A percentile compares a stretch with the other conserved stretches of the same genome.
Evolutionary conservation across 2,329 filamentous ascomycete species (phyloP).

Genomic region (Diplodia corticola): DNA sequence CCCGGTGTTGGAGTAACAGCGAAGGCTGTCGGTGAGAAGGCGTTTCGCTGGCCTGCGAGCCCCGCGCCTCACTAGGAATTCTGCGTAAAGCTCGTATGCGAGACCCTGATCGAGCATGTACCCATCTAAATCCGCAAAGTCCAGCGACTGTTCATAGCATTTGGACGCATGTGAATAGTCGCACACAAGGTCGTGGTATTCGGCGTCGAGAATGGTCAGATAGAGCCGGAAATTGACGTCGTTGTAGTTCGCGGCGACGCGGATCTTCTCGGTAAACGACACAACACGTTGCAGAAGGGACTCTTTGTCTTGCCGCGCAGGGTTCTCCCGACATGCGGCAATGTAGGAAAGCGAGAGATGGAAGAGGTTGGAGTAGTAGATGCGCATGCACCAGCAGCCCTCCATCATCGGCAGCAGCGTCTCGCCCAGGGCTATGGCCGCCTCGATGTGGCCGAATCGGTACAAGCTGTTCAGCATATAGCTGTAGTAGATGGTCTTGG

Average conservation of each 20-base stretch:
- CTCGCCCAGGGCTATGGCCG: slow-evolving; percentile 47
- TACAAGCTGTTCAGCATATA: slow-evolving; percentile 46
- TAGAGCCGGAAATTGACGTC: slow-evolving; percentile 71
- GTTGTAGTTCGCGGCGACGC: slow-evolving; percentile 63
- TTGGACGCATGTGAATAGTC: slow-evolving; percentile 58
- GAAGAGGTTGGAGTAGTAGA: slow-evolving; percentile 45
- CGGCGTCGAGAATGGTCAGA: slow-evolving; percentile 67
- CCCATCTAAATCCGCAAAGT: slow-evolving; percentile 68
- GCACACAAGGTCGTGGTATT: slow-evolving; percentile 63
- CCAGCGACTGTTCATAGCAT: slow-evolving; percentile 69
- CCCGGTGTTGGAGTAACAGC: slow-evolving; percentile 67
- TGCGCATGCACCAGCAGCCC: slow-evolving; percentile 47
- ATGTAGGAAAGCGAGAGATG: slow-evolving; percentile 47
- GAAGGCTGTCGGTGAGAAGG: slow-evolving; percentile 67
- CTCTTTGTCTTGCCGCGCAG: slow-evolving; percentile 41
- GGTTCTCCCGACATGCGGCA: slow-evolving; percentile 41
- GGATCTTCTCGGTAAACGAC: slow-evolving; percentile 60
- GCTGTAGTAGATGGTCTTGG: slow-evolving; percentile 67
- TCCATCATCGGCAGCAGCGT: slow-evolving; percentile 43
- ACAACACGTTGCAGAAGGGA: slow-evolving; percentile 57
- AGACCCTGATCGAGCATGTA: slow-evolving; percentile 72
- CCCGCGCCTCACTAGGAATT: slow-evolving; percentile 65
- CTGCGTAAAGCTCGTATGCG: slow-evolving; percentile 71
- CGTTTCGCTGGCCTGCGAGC: slow-evolving; percentile 68
- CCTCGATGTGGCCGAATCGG: slow-evolving; percentile 45